Base-by-base conservation (phyloP, 2,329 filamentous ascomycete species). In the Trichoderma aggressivum region DNA sequence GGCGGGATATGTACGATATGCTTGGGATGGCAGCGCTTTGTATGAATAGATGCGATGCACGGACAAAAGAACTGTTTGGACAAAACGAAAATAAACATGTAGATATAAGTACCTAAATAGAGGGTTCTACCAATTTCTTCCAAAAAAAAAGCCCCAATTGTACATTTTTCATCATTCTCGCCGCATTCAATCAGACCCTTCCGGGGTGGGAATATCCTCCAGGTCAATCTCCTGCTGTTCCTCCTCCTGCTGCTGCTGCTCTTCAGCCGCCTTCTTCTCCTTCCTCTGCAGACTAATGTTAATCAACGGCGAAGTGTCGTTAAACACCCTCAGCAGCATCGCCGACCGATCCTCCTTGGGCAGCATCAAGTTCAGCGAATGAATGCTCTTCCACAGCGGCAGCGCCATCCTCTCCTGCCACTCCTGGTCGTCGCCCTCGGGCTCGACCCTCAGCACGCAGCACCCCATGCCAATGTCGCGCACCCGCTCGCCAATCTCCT, bases 271-370 rank as follows among this genome's bases (percentile, higher is more conserved):
- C 32, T 47, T 56, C 55, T 62, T 50, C 71, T 82, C 79, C 71
- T 86, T 79, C 78, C 86, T 85, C 77, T 87, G 84, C 55, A 88
- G 81, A 18, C 84, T 85, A 75, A 88, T 88, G 79, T 96, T 97
- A 73, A 97, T 87, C 61, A 97, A 86, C 5, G 93, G 93, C 0
- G 92, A 91, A 32, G 91, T 91, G 76, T 98, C 95, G 79, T 98
- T 97, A 84, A 91, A 99, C 72, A 99, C 86, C 26, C 96, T 88
- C 74, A 98, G 85, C 75, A 98, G 84, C 93, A 98, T 97, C 1
- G 96, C 96, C 28, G 90, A 91, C 18, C 96, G 89, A 75, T 99
- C 96, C 80, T 99, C 96, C 84, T 99, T 99, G 63, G 96, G 95
- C 78, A 99, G 86, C 96, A 99, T 99, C 68, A 99, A 88, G 80